Evolutionary conservation across 176 grass and related monocot genomes (phyloP), one percentile per base, ranked within the genome.

Genomic region (Avena atlantica): DNA sequence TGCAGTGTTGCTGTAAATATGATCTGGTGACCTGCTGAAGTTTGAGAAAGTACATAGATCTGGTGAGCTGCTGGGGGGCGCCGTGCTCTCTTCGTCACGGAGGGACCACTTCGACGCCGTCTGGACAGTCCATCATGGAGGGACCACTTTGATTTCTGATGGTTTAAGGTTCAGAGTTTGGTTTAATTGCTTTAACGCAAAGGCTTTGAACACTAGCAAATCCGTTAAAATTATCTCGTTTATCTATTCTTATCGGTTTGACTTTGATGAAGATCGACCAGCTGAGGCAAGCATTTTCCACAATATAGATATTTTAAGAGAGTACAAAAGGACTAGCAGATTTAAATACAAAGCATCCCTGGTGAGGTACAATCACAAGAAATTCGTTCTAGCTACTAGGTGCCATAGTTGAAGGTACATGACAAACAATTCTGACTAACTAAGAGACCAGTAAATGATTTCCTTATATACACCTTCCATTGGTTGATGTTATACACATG

Each of bases 391-490:
- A 48, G 45, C 17, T 78, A 71, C 45, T 71, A 49, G 19, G 55
- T 76, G 49, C 48, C 48, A 21, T 19, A 61, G 11, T 37, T 71
- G 47, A 84, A 57, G 17, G 15, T 69, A 78, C 11, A 52, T 31
- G 70, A 63, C 60, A 78, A 78, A 57, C 27, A 49, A 47, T 65
- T 48, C 9, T 52, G 45, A 51, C 20, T 84, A 81, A 27, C 64
- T 88, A 81, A 11, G 69, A 50, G 21, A 59, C 65, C 70, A 69
- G 31, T 57, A 70, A 83, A 47, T 77, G 55, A 78, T 76, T n/a
- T 36, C 67, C 12, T 24, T 89, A 88, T 88, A 71, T 73, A 85
- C 82, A 79, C 27, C 56, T 65, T 85, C 78, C 44, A 52, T 17
- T 63, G 56, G 47, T 20, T 84, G 65, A 56, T 16, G 55, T 7